Base-by-base conservation (phyloP, 176 grass and related monocot species). In the Carex pumila region DNA sequence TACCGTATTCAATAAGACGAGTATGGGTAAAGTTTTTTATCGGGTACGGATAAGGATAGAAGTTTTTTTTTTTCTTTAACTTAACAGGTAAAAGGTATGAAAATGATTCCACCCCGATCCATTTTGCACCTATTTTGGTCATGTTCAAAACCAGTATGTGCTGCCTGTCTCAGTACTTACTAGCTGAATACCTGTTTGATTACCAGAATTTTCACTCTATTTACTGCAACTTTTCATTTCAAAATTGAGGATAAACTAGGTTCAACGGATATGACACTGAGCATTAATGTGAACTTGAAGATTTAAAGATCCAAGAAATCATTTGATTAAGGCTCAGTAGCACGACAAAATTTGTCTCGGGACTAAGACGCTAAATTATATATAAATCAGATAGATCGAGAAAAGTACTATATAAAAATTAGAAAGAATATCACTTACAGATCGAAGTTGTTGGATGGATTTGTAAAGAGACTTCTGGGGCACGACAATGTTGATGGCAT, bases 361-460 rank as follows among this genome's bases (percentile, higher is more conserved):
- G 6, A 36, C 12, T 64, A 68, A 61, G 25, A 68, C 32, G 65
- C 6, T 15, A 69, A 41, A 39, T 30, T 69, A 39, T 14, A 39
- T 69, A 61, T 21, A 61, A 5, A 31, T 58, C 7, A 80, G 9
- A 60, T 5, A 3, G 12, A 71, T 18, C 17, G 19, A 21, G 25
- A 43, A 47, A 59, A 72, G 56, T 29, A 61, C 31, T 50, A 57
- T 22, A 64, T 47, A 79, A 92, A 59, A 54, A 72, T 39, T 39
- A 39, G 37, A 60, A 79, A 50, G 47, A 18, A n/a, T 22, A 62
- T 56, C 69, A 30, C 96, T 87, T 89, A 99, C 97, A 30, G 91
- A 90, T 94, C 97, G 88, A 61, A 99, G 84, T 89, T 99, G 93
- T 71, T 92, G 93, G 80, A 99, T 89, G 60, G 97, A 95, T 73